These are phyloP conservation scores for Thozetella sp. DNA, from an alignment of 495 filamentous ascomycete genomes.

Conservation along the genomic window DNA sequence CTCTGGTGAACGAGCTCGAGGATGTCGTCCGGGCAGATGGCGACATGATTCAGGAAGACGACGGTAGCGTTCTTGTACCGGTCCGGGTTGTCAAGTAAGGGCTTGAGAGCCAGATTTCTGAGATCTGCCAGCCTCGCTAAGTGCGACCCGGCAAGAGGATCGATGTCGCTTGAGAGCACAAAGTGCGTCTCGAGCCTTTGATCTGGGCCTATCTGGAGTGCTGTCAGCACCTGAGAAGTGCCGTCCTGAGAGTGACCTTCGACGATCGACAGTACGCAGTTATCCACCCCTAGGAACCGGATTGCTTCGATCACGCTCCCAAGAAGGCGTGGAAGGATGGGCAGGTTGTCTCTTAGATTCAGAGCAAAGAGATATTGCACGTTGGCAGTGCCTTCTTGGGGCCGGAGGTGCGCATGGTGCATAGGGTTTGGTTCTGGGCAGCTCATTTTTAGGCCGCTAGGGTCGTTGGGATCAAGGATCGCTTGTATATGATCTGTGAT, in stretches of 20 bases:
- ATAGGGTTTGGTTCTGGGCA: too few relatives aligned
- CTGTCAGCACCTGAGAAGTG: constrained; percentile 40
- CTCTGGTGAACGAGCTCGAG: constrained; percentile 47
- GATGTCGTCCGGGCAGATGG: constrained; percentile 42
- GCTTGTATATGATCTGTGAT: too few relatives aligned
- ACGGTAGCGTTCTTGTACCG: constrained; percentile 26
- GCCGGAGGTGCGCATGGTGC: too few relatives aligned
- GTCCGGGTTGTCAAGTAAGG: constrained; percentile 22
- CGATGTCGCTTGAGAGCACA: constrained; percentile 28
- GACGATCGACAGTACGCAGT: constrained; percentile 44
- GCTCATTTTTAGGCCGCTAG: too few relatives aligned
- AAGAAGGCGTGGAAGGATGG: constrained; percentile 38
- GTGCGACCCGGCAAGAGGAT: constrained; percentile 25
- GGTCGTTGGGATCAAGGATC: too few relatives aligned
- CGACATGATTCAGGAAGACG: constrained; percentile 45
- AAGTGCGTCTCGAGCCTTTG: constrained; percentile 18
- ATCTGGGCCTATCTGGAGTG: constrained; percentile 26
- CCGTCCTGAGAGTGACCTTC: constrained; percentile 46
- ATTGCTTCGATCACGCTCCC: constrained; percentile 38
- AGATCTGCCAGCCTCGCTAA: constrained; percentile 35
- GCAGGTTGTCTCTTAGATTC: constrained; percentile 33
- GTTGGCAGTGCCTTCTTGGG: too few relatives aligned
- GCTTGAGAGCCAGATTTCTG: constrained; percentile 41
- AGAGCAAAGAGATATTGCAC: constrained; percentile 44
- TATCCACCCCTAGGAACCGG: constrained; percentile 37